Evolutionary conservation across 2,329 filamentous ascomycete genomes (phyloP).

Genomic region (Trichophyton rubrum): DNA sequence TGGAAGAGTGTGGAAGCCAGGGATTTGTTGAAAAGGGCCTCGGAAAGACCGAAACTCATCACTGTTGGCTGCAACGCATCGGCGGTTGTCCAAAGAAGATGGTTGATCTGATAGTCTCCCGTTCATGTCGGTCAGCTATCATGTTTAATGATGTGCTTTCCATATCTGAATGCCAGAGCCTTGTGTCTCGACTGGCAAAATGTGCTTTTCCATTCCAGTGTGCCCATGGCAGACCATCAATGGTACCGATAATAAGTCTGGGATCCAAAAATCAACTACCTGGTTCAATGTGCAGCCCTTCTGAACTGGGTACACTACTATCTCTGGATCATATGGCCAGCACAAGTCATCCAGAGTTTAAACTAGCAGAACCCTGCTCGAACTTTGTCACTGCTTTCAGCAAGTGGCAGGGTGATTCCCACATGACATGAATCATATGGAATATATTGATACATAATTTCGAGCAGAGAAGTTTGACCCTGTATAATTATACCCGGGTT

Average conservation of each 20-base stretch:
- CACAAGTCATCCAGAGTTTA: background rate
- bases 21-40: background rate
- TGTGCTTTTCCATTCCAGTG: slow-evolving; percentile 40
- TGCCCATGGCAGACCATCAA: slow-evolving; percentile 39
- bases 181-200: slow-evolving; percentile 27
- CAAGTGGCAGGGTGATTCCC: background rate
- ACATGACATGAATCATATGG: background rate
- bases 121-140: slow-evolving; percentile 37
- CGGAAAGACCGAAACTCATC: background rate
- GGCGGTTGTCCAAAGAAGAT: slow-evolving; percentile 62
- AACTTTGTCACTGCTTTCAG: slow-evolving; percentile 4
- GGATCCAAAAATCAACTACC: background rate
- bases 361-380: background rate
- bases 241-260: slow-evolving; percentile 33
- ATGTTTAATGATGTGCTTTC: slow-evolving; percentile 39
- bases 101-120: slow-evolving; percentile 47
- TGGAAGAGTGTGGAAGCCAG: slow-evolving; percentile 1
- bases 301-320: background rate
- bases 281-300: background rate
- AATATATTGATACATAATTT: background rate
- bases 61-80: slow-evolving; percentile 49
- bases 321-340: too few species aligned
- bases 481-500: background rate
- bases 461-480: background rate
- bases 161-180: slow-evolving; percentile 26